Conservation (phyloP, 2,329 filamentous ascomycete genomes). For the Zymoseptoria pseudotritici region DNA sequence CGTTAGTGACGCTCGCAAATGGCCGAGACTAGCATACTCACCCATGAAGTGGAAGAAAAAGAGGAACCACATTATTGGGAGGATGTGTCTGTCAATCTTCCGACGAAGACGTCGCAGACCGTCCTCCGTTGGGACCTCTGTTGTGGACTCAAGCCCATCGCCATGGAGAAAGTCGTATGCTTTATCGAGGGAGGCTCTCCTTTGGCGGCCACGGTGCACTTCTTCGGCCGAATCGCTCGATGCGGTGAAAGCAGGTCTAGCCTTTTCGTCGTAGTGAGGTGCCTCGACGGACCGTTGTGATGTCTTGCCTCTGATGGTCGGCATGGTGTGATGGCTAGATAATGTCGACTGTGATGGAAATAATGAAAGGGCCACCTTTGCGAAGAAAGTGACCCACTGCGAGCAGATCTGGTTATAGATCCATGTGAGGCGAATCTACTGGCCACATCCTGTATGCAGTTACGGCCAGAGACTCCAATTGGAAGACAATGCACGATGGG, state of each 20-base stretch:
- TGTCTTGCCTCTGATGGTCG: neutral
- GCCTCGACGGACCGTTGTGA: neutral
- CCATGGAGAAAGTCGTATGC: slow-evolving; percentile 2
- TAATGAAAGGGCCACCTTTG: neutral
- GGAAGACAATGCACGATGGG: neutral
- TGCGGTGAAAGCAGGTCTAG: neutral
- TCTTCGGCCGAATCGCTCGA: neutral
- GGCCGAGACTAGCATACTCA: neutral
- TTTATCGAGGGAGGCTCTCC: slow-evolving; percentile 1
- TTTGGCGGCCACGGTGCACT: neutral
- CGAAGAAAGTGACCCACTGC: neutral
- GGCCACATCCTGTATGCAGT: neutral
- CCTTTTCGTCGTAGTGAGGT: neutral
- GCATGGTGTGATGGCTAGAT: neutral
- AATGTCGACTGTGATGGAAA: neutral
- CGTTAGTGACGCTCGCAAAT: neutral
- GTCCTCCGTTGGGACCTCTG: slow-evolving; percentile 2
- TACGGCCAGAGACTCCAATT: neutral
- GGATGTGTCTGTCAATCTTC: slow-evolving; percentile 14
- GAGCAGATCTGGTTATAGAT: neutral
- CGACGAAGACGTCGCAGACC: slow-evolving; percentile 3
- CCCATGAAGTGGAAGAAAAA: slow-evolving; percentile 6
- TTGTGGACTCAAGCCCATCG: neutral
- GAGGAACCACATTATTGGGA: slow-evolving; percentile 8
- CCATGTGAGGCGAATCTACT: neutral